A percentile compares a stretch with the other conserved stretches of the same genome.
Evolutionary conservation across 2,329 filamentous ascomycete species (phyloP).

Genomic region (Epichloe brachyelytri): DNA sequence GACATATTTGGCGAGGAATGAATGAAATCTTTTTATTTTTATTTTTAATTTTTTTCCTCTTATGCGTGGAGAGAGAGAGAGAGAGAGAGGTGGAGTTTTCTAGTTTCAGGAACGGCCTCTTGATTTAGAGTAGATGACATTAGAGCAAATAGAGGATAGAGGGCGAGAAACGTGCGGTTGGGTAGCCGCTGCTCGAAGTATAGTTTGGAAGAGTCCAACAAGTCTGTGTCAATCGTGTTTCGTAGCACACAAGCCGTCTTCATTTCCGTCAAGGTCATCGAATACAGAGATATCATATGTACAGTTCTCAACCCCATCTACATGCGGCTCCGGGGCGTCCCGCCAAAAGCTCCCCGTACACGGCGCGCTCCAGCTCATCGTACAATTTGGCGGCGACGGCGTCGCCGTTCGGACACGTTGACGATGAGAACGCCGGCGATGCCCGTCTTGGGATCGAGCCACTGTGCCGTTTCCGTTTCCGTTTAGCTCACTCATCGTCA

Average conservation of each 20-base stretch:
- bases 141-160: too few species aligned
- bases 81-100: too few species aligned
- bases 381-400: constrained; percentile 21
- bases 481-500: not conserved
- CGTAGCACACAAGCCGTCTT: too few species aligned
- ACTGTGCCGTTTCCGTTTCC: constrained; percentile 10
- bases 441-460: constrained; percentile 25
- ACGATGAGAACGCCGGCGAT: constrained; percentile 27
- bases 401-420: constrained; percentile 27
- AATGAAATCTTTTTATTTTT: not conserved
- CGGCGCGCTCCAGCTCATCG: constrained; percentile 25
- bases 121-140: too few species aligned
- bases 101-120: too few species aligned
- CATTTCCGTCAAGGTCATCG: too few species aligned
- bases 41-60: not conserved
- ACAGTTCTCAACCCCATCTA: not conserved
- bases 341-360: constrained; percentile 17
- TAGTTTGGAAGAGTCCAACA: too few species aligned
- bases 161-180: too few species aligned
- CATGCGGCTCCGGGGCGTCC: not conserved
- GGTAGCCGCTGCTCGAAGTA: too few species aligned
- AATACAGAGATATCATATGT: not conserved
- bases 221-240: too few species aligned
- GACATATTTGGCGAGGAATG: constrained; percentile 11
- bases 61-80: too few species aligned